Percentiles rank a stretch among this genome's conserved stretches.
These are phyloP conservation scores for Aspergillus thermomutatus DNA, from an alignment of 2,329 filamentous ascomycete genomes.

Conservation along the genomic window DNA sequence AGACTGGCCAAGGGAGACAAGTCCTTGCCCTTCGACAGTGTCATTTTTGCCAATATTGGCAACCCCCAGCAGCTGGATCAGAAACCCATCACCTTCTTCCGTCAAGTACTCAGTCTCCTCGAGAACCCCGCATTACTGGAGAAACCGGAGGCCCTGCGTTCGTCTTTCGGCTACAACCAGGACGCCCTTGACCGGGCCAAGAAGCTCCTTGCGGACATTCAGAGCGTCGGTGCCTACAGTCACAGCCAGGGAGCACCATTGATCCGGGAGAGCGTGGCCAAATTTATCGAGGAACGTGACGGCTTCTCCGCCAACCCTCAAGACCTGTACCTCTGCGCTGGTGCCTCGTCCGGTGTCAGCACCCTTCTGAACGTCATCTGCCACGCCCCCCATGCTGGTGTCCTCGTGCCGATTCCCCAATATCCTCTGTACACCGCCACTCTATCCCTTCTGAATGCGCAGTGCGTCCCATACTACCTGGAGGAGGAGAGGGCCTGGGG, in stretches of 20 bases:
- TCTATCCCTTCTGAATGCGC: slow-evolving; percentile 77
- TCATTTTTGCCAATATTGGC: slow-evolving; percentile 97
- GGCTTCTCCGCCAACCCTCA: slow-evolving; percentile 77
- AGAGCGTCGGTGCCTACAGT: slow-evolving; percentile 94
- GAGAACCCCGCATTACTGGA: slow-evolving; percentile 86
- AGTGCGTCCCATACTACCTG: slow-evolving; percentile 88
- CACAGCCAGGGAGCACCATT: slow-evolving; percentile 84
- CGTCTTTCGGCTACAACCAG: slow-evolving; percentile 76
- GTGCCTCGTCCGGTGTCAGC: slow-evolving; percentile 92
- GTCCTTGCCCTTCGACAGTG: slow-evolving; percentile 77
- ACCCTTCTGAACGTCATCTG: slow-evolving; percentile 89
- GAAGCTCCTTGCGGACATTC: slow-evolving; percentile 75
- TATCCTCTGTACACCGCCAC: slow-evolving; percentile 98
- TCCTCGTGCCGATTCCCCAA: slow-evolving; percentile 93
- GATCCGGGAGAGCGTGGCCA: slow-evolving; percentile 84
- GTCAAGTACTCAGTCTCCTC: slow-evolving; percentile 87
- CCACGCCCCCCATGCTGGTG: slow-evolving; percentile 69
- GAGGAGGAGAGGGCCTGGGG: slow-evolving; percentile 85
- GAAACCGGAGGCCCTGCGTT: slow-evolving; percentile 73
- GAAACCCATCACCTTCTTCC: slow-evolving; percentile 98
- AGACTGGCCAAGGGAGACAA: slow-evolving; percentile 55
- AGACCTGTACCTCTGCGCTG: slow-evolving; percentile 85
- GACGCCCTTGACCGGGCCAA: slow-evolving; percentile 84
- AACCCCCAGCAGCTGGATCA: slow-evolving; percentile 99
- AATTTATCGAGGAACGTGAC: slow-evolving; percentile 89